Conservation (phyloP, 192 early-diverging fungal genomes). For the Funneliformis mosseae region DNA sequence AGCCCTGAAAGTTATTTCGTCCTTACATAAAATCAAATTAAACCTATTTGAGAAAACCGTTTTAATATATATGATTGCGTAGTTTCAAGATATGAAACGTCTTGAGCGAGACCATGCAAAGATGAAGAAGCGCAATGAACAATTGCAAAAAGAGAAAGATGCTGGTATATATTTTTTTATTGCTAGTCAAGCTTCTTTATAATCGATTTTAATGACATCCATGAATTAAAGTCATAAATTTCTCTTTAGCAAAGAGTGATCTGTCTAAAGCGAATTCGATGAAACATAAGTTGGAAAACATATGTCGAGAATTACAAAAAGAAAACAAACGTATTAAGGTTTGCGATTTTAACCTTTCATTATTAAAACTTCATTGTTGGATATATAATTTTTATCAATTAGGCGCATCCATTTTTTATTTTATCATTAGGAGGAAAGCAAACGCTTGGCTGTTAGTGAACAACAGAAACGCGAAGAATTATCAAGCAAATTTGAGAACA, state of each 20-base stretch:
- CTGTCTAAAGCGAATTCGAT: constrained; percentile 38
- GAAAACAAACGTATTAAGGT: constrained; percentile 63
- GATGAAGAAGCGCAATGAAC: constrained; percentile 51
- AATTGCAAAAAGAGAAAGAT: constrained; percentile 55
- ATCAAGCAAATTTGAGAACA: constrained; percentile 60
- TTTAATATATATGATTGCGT: background rate
- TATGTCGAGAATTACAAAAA: constrained; percentile 63
- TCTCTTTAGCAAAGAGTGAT: constrained; percentile 36
- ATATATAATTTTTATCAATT: background rate
- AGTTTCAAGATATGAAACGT: constrained; percentile 63
- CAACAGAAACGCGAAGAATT: constrained; percentile 60
- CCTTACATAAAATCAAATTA: background rate
- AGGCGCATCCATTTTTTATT: background rate
- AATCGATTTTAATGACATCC: background rate
- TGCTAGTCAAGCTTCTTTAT: background rate
- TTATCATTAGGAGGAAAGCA: constrained; percentile 49
- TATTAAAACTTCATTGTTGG: background rate
- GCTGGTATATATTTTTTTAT: constrained; percentile 29
- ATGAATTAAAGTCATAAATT: background rate
- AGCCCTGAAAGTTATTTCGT: background rate
- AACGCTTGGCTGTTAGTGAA: constrained; percentile 48
- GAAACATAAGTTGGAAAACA: constrained; percentile 58
- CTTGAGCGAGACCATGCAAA: constrained; percentile 55
- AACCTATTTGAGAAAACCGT: background rate
- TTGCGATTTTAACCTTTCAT: constrained; percentile 1